A percentile compares a stretch with the other conserved stretches of the same genome.
phyloP scores from a whole-genome alignment of 805 yeast genomes.

The Metschnikowia amazonensis region DNA sequence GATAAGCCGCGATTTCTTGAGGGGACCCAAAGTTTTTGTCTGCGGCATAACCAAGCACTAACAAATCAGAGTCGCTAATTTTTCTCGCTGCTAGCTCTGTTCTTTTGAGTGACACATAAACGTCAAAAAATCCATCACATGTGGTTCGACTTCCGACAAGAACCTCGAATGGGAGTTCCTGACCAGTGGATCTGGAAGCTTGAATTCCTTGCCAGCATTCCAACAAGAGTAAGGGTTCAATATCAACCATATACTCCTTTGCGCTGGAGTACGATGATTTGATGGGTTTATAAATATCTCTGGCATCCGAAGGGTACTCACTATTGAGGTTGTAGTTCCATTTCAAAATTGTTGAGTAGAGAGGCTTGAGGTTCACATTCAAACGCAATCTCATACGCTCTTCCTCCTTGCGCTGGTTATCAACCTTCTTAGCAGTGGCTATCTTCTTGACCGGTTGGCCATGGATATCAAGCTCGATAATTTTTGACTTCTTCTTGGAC shows the following conservation, averaged over 20 bases:
- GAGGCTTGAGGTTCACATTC: slow-evolving; percentile 71
- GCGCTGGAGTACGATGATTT: slow-evolving; percentile 54
- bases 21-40: slow-evolving; percentile 18
- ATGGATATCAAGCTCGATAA: slow-evolving; percentile 41
- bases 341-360: slow-evolving; percentile 61
- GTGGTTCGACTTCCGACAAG: slow-evolving; percentile 76
- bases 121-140: slow-evolving; percentile 83
- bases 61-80: slow-evolving; percentile 70
- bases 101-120: slow-evolving; percentile 67
- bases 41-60: slow-evolving; percentile 49
- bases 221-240: slow-evolving; percentile 76
- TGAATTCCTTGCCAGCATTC: slow-evolving; percentile 94
- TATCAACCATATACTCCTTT: slow-evolving; percentile 61
- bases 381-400: slow-evolving; percentile 75
- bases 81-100: slow-evolving; percentile 47
- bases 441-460: slow-evolving; percentile 35
- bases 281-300: slow-evolving; percentile 42
- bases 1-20: slow-evolving; percentile 21
- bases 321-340: slow-evolving; percentile 69
- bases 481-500: slow-evolving; percentile 32
- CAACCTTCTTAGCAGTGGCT: slow-evolving; percentile 28
- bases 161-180: slow-evolving; percentile 58
- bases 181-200: slow-evolving; percentile 62
- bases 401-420: slow-evolving; percentile 50
- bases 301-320: slow-evolving; percentile 57